phyloP scores from a whole-genome alignment of 768 basidiomycete species.

The Hysterangium stoloniferum region DNA sequence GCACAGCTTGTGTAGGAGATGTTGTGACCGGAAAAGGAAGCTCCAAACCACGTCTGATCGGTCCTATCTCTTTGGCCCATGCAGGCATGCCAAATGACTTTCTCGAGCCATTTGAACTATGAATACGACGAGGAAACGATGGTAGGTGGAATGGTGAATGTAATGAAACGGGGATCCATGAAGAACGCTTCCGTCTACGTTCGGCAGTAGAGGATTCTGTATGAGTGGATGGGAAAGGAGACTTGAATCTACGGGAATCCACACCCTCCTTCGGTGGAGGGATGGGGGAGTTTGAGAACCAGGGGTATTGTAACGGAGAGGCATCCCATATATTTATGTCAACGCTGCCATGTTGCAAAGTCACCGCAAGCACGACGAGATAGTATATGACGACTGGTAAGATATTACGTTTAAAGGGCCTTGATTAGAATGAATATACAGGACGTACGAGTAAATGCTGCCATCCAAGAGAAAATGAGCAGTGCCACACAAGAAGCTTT shows the following conservation, averaged over 20 bases:
- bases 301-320: neutral
- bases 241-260: neutral
- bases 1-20: neutral
- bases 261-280: neutral
- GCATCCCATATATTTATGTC: constrained; percentile 4
- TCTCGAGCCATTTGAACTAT: neutral
- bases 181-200: neutral
- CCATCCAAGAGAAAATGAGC: constrained; percentile 24
- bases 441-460: constrained; percentile 23
- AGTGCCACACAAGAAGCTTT: constrained; percentile 25
- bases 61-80: constrained; percentile 6
- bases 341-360: constrained; percentile 2
- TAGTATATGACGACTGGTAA: constrained; percentile 8
- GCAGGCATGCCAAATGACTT: neutral
- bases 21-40: constrained; percentile 7
- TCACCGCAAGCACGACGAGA: constrained; percentile 2
- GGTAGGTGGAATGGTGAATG: neutral
- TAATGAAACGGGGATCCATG: constrained; percentile 3
- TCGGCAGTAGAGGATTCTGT: neutral
- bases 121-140: neutral
- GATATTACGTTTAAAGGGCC: neutral
- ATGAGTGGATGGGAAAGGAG: neutral
- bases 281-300: constrained; percentile 1
- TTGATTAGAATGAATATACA: neutral
- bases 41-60: constrained; percentile 2